phyloP scores from a whole-genome alignment of 2,329 filamentous ascomycete genomes.

The Trichoderma pleuroti region DNA sequence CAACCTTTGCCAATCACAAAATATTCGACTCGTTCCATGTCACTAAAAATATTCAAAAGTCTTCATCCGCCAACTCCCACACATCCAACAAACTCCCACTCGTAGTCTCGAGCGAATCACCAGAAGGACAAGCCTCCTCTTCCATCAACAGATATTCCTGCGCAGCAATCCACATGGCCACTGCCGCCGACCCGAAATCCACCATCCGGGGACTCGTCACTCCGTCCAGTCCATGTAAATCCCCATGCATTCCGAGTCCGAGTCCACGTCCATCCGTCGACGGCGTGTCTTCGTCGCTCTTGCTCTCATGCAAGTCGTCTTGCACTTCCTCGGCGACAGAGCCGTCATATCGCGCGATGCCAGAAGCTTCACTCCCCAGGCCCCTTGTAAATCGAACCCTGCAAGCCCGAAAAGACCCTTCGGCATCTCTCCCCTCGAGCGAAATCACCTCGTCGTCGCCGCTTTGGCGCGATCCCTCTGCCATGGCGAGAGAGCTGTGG shows the following conservation, averaged over 20 bases:
- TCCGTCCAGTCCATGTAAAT: slow-evolving; percentile 5
- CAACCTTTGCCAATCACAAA: neutral
- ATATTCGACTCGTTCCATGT: neutral
- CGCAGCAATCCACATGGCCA: slow-evolving; percentile 33
- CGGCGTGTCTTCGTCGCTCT: neutral
- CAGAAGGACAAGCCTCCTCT: neutral
- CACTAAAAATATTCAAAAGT: neutral
- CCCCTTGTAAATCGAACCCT: neutral
- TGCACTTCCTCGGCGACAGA: neutral
- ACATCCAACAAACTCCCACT: neutral
- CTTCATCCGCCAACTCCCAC: neutral
- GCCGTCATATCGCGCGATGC: neutral
- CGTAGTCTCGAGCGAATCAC: neutral
- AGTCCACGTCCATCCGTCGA: too few species aligned
- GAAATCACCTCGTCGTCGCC: neutral
- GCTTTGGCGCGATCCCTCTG: neutral
- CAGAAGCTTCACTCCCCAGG: neutral
- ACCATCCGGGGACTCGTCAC: neutral
- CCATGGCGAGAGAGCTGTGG: slow-evolving; percentile 21
- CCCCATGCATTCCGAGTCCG: neutral
- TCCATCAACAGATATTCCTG: slow-evolving; percentile 30
- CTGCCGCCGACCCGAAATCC: slow-evolving; percentile 23
- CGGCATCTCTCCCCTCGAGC: neutral
- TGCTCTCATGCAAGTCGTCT: neutral
- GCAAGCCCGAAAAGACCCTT: neutral